A percentile compares a stretch with the other conserved stretches of the same genome.
Evolutionary conservation across 2,329 filamentous ascomycete species (phyloP).

Genomic region (Hypoxylon sp.): DNA sequence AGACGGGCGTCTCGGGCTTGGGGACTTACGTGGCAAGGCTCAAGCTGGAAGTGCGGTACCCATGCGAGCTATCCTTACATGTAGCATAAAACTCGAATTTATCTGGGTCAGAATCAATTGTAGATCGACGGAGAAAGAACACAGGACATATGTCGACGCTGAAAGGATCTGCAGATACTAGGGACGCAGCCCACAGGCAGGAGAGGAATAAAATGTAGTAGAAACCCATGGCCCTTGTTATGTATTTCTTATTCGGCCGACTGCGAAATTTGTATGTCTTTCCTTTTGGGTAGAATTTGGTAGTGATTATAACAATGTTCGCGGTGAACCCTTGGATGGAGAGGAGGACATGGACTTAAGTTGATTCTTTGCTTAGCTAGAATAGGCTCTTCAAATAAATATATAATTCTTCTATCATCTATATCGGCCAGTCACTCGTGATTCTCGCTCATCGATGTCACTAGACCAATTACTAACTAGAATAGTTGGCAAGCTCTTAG

Average conservation of each 20-base stretch:
- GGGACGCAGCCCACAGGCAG: neutral
- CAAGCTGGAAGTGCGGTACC: conserved; percentile 12
- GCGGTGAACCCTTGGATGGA: neutral
- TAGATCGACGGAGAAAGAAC: neutral
- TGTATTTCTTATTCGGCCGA: neutral
- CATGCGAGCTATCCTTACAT: neutral
- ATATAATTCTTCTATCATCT: neutral
- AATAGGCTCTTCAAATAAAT: neutral
- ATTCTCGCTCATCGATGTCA: conserved; percentile 7
- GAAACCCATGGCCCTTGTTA: conserved; percentile 11
- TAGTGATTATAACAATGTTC: neutral
- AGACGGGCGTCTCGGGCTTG: neutral
- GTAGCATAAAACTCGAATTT: conserved; percentile 3
- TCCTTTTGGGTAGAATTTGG: neutral
- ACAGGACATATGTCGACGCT: conserved; percentile 1
- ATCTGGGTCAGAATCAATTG: neutral
- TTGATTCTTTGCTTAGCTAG: neutral
- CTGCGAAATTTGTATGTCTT: neutral
- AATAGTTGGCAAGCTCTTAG: neutral
- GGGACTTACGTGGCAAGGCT: conserved; percentile 17
- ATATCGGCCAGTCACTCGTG: neutral
- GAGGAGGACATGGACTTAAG: neutral
- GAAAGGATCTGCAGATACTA: neutral
- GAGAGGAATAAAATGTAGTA: conserved; percentile 1
- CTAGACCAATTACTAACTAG: neutral